Evolutionary conservation across 495 filamentous ascomycete species (phyloP).

Genomic region (Thermochaetoides thermophila): DNA sequence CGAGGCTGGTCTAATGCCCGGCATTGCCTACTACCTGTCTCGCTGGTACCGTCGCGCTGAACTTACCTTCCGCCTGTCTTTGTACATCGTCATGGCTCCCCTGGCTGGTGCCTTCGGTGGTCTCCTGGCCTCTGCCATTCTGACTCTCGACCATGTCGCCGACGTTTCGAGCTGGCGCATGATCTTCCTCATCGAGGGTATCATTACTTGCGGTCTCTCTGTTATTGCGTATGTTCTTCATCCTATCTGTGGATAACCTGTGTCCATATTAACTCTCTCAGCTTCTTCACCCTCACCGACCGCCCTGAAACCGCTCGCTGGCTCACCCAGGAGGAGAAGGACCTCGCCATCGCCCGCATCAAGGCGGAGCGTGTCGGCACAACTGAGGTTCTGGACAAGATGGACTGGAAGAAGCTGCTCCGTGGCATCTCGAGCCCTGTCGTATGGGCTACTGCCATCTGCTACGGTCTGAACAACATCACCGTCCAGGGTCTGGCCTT

Average conservation of each 20-base stretch:
- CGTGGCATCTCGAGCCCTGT: conserved; percentile 17
- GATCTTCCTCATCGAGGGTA: conserved; percentile 54
- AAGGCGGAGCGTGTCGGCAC: conserved; percentile 50
- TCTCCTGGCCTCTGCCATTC: conserved; percentile 47
- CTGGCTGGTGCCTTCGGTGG: conserved; percentile 59
- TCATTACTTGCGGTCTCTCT: conserved; percentile 41
- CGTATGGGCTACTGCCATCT: conserved; percentile 38
- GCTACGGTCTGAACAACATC: conserved; percentile 58
- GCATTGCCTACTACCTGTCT: conserved; percentile 57
- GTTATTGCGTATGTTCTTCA: conserved; percentile 27
- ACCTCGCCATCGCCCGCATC: conserved; percentile 37
- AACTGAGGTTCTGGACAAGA: conserved; percentile 50
- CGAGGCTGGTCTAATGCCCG: conserved; percentile 59
- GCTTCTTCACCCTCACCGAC: conserved; percentile 43
- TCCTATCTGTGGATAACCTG: no score
- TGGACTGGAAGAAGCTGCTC: conserved; percentile 43
- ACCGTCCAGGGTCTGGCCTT: conserved; percentile 64
- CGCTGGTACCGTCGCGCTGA: conserved; percentile 58
- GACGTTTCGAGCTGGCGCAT: conserved; percentile 43
- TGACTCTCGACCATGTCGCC: conserved; percentile 35
- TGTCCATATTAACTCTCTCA: neutral
- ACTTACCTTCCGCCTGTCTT: conserved; percentile 50
- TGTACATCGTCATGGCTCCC: conserved; percentile 62
- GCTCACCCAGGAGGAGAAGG: conserved; percentile 41
- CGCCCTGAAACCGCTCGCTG: conserved; percentile 43